Evolutionary conservation across 768 basidiomycete genomes (phyloP).

Genomic region (Coprinopsis strossmayeri): DNA sequence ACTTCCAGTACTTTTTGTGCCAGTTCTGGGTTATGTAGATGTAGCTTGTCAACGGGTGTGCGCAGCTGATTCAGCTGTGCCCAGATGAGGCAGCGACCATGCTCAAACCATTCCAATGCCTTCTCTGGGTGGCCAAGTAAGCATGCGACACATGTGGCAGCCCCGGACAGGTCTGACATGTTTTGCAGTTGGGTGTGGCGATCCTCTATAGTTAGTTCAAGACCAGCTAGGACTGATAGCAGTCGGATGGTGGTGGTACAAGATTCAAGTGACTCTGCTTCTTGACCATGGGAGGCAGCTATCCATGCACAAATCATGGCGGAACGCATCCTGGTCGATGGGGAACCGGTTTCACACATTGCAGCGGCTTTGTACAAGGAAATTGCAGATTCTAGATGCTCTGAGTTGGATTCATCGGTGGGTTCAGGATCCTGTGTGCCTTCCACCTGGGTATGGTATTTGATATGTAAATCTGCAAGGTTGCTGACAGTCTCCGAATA

Average conservation of each 20-base stretch:
- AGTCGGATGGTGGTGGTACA: slow-evolving; percentile 10
- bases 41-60: slow-evolving; percentile 16
- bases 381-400: background rate
- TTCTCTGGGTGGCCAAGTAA: background rate
- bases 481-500: background rate
- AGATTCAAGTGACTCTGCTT: slow-evolving; percentile 2
- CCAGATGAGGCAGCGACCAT: slow-evolving; percentile 19
- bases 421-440: background rate
- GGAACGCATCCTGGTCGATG: too few relatives aligned
- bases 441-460: background rate
- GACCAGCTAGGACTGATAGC: slow-evolving; percentile 14
- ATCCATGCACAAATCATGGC: background rate
- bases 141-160: slow-evolving; percentile 13
- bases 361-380: too few relatives aligned
- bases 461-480: background rate
- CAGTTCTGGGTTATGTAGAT: slow-evolving; percentile 1
- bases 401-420: background rate
- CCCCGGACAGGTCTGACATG: slow-evolving; percentile 5
- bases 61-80: slow-evolving; percentile 14
- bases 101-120: slow-evolving; percentile 20
- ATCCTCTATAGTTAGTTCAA: slow-evolving; percentile 11
- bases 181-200: slow-evolving; percentile 7
- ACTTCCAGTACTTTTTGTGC: slow-evolving; percentile 6
- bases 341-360: too few relatives aligned
- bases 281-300: background rate